These are phyloP conservation scores for Fusarium metavorans DNA, from an alignment of 2,329 filamentous ascomycete genomes.

Conservation along the genomic window DNA sequence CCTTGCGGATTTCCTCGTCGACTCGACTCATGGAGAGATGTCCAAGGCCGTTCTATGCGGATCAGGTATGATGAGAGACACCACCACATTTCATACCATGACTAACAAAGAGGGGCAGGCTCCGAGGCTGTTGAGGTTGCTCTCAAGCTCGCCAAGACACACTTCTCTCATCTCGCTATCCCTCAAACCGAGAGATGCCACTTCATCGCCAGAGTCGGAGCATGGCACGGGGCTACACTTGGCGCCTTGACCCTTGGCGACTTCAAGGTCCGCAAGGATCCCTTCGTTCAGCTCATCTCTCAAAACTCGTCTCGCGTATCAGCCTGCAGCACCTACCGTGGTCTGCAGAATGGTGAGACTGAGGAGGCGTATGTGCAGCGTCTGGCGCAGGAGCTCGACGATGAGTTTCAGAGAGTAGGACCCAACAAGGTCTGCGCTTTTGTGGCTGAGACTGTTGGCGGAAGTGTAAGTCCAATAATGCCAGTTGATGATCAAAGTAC, in stretches of 20 bases:
- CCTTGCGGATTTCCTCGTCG: constrained; percentile 35
- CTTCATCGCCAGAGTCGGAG: constrained; percentile 32
- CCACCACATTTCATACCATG: neutral
- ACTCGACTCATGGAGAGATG: constrained; percentile 35
- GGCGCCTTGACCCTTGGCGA: constrained; percentile 34
- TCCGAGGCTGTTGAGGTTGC: constrained; percentile 40
- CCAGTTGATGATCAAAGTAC: neutral
- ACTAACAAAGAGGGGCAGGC: neutral
- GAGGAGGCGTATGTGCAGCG: constrained; percentile 55
- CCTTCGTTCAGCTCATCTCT: constrained; percentile 30
- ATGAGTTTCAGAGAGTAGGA: constrained; percentile 59
- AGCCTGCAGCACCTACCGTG: constrained; percentile 35
- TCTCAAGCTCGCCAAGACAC: constrained; percentile 36
- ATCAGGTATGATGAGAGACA: constrained; percentile 18
- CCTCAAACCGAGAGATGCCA: constrained; percentile 30
- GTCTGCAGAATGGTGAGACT: constrained; percentile 45
- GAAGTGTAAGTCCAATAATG: constrained; percentile 22
- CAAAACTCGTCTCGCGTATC: constrained; percentile 34
- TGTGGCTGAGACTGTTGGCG: constrained; percentile 60
- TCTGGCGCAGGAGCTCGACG: constrained; percentile 59
- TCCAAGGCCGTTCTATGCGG: constrained; percentile 38
- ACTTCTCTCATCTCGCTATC: constrained; percentile 31
- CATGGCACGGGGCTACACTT: constrained; percentile 36
- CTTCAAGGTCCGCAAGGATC: constrained; percentile 38
- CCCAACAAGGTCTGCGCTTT: constrained; percentile 62